phyloP scores from a whole-genome alignment of 1,284 basidiomycete genomes.

The Sutorius eximius region DNA sequence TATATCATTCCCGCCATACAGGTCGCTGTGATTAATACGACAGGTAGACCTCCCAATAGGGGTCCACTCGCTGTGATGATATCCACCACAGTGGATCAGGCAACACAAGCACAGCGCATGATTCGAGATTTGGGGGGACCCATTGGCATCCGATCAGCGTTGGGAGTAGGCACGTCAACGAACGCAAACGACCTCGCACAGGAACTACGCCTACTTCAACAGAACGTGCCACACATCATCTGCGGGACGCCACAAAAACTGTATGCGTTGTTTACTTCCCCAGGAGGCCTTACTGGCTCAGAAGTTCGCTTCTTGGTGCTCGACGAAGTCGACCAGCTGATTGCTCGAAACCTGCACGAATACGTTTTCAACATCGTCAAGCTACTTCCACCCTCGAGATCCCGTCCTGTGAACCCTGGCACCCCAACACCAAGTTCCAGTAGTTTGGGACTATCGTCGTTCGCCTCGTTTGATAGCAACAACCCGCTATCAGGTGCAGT shows the following conservation, averaged over 20 bases:
- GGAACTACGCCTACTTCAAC: constrained; percentile 82
- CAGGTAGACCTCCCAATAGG: constrained; percentile 54
- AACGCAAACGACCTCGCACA: constrained; percentile 66
- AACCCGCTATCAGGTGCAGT: constrained; percentile 48
- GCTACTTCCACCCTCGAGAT: constrained; percentile 82
- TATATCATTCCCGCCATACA: constrained; percentile 95
- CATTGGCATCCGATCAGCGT: constrained; percentile 84
- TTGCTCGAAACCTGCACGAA: constrained; percentile 94
- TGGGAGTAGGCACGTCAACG: constrained; percentile 78
- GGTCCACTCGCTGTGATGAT: constrained; percentile 91
- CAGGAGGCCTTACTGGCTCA: constrained; percentile 71
- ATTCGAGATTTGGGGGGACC: constrained; percentile 91
- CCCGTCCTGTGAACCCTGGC: constrained; percentile 51
- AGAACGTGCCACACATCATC: constrained; percentile 91
- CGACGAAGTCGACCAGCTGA: constrained; percentile 97
- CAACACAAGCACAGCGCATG: constrained; percentile 97
- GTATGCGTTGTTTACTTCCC: constrained; percentile 86
- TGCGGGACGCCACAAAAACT: constrained; percentile 97
- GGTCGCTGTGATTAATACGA: constrained; percentile 67
- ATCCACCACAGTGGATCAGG: constrained; percentile 97
- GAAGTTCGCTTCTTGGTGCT: constrained; percentile 92
- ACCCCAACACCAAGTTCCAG: constrained; percentile 43
- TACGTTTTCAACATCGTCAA: constrained; percentile 92
- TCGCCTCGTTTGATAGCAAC: constrained; percentile 54
- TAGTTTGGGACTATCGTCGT: constrained; percentile 39